Conservation (phyloP, 345 rosid genomes). For the Orychophragmus violaceus region DNA sequence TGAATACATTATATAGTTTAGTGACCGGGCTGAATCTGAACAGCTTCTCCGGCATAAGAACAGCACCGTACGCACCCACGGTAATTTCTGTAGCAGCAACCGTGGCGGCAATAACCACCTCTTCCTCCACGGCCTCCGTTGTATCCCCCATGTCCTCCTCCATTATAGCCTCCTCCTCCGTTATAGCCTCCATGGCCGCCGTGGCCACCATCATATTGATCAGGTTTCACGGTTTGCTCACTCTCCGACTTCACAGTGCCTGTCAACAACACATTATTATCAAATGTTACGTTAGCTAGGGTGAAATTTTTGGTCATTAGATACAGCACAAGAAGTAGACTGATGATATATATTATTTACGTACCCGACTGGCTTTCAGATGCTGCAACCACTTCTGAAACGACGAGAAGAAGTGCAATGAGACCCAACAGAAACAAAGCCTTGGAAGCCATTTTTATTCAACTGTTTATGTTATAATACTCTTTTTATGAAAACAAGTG, state of each 20-base stretch:
- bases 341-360: neutral
- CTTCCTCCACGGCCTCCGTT: neutral
- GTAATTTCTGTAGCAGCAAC: neutral
- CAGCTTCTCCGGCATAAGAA: neutral
- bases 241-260: neutral
- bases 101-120: neutral
- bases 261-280: neutral
- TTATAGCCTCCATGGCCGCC: neutral
- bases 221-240: conserved; percentile 5
- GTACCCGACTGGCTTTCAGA: conserved; percentile 10
- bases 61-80: neutral
- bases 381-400: conserved; percentile 13
- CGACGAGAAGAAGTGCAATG: conserved; percentile 17
- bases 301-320: neutral
- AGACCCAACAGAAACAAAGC: conserved; percentile 23
- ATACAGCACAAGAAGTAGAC: neutral
- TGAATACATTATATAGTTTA: neutral
- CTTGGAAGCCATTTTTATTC: conserved; percentile 23
- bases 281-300: neutral
- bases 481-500: neutral
- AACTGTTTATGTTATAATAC: neutral
- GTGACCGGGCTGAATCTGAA: neutral
- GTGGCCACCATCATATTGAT: neutral
- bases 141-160: neutral
- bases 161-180: conserved; percentile 1